Conservation (phyloP, 345 rosid genomes). For the Citrus cavaleriei region DNA sequence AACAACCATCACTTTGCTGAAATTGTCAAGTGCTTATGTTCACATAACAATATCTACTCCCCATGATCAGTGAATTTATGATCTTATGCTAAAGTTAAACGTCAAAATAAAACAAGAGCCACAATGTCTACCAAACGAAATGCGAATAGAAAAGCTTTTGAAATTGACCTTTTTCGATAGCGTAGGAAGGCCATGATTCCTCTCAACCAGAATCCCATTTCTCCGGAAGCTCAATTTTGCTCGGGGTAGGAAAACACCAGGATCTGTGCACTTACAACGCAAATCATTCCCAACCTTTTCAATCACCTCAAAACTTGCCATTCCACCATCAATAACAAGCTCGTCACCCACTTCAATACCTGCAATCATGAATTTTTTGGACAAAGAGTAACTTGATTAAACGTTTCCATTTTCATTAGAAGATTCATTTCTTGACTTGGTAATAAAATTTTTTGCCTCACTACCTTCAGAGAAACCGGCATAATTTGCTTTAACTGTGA, state of each 20-base stretch:
- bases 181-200: conserved; percentile 45
- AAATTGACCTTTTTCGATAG: conserved; percentile 51
- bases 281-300: conserved; percentile 55
- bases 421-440: neutral
- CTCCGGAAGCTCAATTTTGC: conserved; percentile 78
- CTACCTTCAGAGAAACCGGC: conserved; percentile 68
- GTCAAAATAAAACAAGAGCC: neutral
- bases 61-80: neutral
- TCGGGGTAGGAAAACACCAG: conserved; percentile 63
- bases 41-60: neutral
- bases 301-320: conserved; percentile 66
- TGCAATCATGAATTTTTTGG: conserved; percentile 14
- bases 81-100: neutral
- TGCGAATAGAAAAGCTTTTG: neutral
- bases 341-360: conserved; percentile 70
- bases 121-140: neutral
- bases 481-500: conserved; percentile 60
- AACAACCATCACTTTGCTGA: neutral
- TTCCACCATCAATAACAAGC: conserved; percentile 70
- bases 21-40: neutral
- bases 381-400: neutral
- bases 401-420: neutral
- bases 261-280: conserved; percentile 59
- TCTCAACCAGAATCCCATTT: conserved; percentile 49
- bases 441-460: neutral